Evolutionary conservation across 2,329 filamentous ascomycete species (phyloP).

Genomic region (Botrytis cinerea): DNA sequence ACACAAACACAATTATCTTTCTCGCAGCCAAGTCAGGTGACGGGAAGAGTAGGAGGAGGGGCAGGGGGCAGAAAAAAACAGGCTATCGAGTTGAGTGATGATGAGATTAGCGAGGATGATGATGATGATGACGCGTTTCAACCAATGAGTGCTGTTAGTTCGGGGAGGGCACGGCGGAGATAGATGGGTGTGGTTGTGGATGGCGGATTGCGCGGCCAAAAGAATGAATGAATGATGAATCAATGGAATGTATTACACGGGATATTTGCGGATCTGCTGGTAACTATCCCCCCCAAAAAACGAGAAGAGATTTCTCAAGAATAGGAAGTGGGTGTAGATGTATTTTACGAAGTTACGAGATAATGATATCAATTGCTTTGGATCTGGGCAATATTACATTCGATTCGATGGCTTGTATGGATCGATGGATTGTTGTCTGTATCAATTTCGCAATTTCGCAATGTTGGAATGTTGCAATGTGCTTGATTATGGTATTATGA

Average conservation of each 20-base stretch:
- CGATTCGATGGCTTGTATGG: background rate
- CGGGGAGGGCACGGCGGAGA: background rate
- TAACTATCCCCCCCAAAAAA: background rate
- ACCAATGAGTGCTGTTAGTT: constrained; percentile 32
- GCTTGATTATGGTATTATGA: too few species aligned
- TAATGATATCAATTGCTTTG: background rate
- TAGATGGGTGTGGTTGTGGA: background rate
- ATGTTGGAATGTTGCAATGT: background rate
- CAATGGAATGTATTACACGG: background rate
- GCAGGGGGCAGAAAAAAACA: constrained; percentile 10
- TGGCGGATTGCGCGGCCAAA: background rate
- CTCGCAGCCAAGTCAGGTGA: constrained; percentile 40
- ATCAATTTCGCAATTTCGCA: background rate
- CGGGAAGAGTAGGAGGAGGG: background rate
- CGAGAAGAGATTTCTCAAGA: background rate
- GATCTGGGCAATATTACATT: background rate
- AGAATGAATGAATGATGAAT: background rate
- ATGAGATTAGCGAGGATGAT: constrained; percentile 58
- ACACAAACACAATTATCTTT: constrained; percentile 57
- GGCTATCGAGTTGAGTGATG: constrained; percentile 62
- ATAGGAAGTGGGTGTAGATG: background rate
- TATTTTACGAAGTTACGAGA: background rate
- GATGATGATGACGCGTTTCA: constrained; percentile 59
- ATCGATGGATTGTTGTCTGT: background rate
- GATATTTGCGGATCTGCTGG: background rate